Percentiles rank a stretch among this genome's conserved stretches.
These are phyloP conservation scores for Exophiala alcalophila DNA, from an alignment of 2,329 filamentous ascomycete genomes.

Conservation along the genomic window DNA sequence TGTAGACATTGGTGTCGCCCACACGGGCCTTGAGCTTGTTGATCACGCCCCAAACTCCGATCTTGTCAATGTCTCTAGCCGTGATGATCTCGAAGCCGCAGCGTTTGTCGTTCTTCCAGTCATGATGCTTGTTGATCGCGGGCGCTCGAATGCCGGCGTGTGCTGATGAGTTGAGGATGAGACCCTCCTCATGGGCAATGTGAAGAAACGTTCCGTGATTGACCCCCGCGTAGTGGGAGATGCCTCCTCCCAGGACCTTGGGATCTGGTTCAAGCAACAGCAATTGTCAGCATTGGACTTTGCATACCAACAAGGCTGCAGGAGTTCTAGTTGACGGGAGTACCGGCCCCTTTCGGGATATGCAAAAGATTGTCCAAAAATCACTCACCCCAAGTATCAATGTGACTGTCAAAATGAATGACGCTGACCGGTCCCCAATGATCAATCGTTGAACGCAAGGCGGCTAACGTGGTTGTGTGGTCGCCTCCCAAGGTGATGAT, in stretches of 20 bases:
- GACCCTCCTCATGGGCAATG: slow-evolving; percentile 56
- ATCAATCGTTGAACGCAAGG: slow-evolving; percentile 48
- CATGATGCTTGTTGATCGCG: slow-evolving; percentile 48
- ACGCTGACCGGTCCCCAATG: slow-evolving; percentile 54
- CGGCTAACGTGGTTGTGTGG: slow-evolving; percentile 55
- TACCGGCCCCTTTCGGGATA: too few relatives aligned
- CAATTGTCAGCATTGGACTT: slow-evolving; percentile 2
- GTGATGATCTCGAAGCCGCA: slow-evolving; percentile 56
- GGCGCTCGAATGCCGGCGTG: slow-evolving; percentile 58
- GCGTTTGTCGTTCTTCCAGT: slow-evolving; percentile 51
- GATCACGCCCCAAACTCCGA: slow-evolving; percentile 49
- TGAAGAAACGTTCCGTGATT: slow-evolving; percentile 58
- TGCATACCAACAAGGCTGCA: neutral
- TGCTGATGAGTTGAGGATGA: slow-evolving; percentile 54
- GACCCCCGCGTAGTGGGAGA: slow-evolving; percentile 53
- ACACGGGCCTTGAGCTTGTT: slow-evolving; percentile 49
- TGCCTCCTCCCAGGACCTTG: slow-evolving; percentile 50
- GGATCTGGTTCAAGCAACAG: slow-evolving; percentile 41
- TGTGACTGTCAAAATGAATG: slow-evolving; percentile 57
- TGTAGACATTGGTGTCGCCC: slow-evolving; percentile 50
- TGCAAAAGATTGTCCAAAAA: too few relatives aligned
- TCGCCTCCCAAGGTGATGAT: slow-evolving; percentile 56
- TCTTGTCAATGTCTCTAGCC: slow-evolving; percentile 52
- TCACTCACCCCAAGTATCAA: slow-evolving; percentile 49
- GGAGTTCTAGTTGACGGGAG: too few relatives aligned